These are phyloP conservation scores for Miscanthus lutarioriparius DNA, from an alignment of 176 grass and related monocot genomes.

Conservation along the genomic window DNA sequence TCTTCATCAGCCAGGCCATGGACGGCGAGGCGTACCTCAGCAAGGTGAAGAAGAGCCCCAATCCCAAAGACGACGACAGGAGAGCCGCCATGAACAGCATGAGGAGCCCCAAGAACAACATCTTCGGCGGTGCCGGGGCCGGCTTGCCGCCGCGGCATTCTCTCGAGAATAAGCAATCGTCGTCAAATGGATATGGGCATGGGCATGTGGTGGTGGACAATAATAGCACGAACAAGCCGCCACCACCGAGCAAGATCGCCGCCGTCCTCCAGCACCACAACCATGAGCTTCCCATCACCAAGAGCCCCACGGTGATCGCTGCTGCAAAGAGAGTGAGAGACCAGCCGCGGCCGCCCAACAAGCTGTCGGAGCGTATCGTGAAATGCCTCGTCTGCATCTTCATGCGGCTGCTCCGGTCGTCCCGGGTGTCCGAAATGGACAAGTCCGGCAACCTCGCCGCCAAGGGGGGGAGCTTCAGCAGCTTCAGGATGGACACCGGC, in stretches of 20 bases:
- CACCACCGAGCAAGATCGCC: background rate
- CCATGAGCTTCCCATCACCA: slow-evolving; percentile 35
- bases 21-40: slow-evolving; percentile 58
- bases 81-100: background rate
- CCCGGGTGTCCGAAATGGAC: slow-evolving; percentile 42
- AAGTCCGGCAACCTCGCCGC: background rate
- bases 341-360: slow-evolving; percentile 57
- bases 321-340: background rate
- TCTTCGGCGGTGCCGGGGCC: background rate
- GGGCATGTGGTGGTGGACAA: background rate
- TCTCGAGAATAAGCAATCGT: background rate
- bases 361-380: slow-evolving; percentile 89
- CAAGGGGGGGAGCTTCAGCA: slow-evolving; percentile 48
- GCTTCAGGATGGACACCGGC: slow-evolving; percentile 47
- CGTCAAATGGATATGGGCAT: background rate
- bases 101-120: background rate
- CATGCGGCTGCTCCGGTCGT: slow-evolving; percentile 70
- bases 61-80: background rate
- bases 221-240: background rate
- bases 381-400: slow-evolving; percentile 89
- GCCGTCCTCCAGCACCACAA: background rate
- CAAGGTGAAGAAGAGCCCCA: slow-evolving; percentile 6
- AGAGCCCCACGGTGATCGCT: background rate
- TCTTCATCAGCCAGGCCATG: slow-evolving; percentile 95
- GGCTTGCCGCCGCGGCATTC: background rate